phyloP scores from a whole-genome alignment of 192 early-diverging fungal genomes.

The Allomyces javanicus region DNA sequence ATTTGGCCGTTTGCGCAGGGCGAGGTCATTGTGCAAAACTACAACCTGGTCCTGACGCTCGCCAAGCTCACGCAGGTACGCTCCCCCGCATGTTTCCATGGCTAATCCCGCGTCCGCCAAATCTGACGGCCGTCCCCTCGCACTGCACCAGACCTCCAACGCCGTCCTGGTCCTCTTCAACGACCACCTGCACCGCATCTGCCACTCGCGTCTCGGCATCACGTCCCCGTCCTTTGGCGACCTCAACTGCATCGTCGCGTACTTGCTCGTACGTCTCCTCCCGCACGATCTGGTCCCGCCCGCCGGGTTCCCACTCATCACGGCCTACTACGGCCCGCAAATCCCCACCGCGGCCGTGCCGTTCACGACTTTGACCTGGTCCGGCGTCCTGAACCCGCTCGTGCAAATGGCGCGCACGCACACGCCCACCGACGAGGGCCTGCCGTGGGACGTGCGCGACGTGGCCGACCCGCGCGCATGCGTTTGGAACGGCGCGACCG shows the following conservation, averaged over 20 bases:
- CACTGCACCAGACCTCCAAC: neutral
- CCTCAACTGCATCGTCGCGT: neutral
- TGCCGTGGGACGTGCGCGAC: neutral
- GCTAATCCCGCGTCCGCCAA: too few relatives aligned
- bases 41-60: constrained; percentile 7
- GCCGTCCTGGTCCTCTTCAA: constrained; percentile 1
- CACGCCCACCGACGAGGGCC: constrained; percentile 3
- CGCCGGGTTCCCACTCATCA: neutral
- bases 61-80: constrained; percentile 3
- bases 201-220: neutral
- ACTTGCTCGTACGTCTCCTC: neutral
- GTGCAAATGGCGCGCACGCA: constrained; percentile 5
- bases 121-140: neutral
- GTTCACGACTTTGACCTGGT: constrained; percentile 4
- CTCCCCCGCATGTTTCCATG: too few relatives aligned
- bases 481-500: neutral
- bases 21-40: constrained; percentile 9
- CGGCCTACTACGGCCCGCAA: constrained; percentile 4
- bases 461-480: neutral
- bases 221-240: neutral
- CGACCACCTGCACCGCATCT: constrained; percentile 4
- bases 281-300: neutral
- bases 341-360: neutral
- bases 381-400: constrained; percentile 1
- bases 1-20: constrained; percentile 6